Evolutionary conservation across 2,329 filamentous ascomycete genomes (phyloP), one percentile per base, ranked within the genome.

Genomic region (Chaetomium globosum): DNA sequence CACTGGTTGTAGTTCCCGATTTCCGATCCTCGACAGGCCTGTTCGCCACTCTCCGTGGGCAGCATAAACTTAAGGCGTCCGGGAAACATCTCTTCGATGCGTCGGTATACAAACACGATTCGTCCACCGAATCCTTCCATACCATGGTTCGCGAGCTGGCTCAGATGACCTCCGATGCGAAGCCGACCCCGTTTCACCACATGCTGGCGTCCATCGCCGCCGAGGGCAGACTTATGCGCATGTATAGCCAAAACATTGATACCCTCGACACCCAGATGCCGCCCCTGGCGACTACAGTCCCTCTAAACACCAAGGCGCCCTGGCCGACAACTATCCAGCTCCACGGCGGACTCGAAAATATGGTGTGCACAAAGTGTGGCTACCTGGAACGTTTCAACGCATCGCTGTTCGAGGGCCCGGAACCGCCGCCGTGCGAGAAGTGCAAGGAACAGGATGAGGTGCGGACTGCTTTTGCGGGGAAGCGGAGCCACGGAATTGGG

Each of bases 201-300:
- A 85, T 99, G 77, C 84, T 99, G 52, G 95, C 95, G 56, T 94
- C 93, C 3, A 83, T 99, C 26, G 92, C 94, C 4, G 85, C 91
- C 65, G 93, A 98, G 77, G 91, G 90, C 52, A 91, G 95, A 23
- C 80, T 99, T 28, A 82, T 97, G 74, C 91, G 95, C 52, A 84
- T 99, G 7, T 99, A 99, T 77, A 94, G 92, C 2, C 95, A 99
- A 75, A 99, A 99, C 72, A 94, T 99, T 39, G 95, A 99, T 78
- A 92, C 93, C 65, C 90, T 99, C 70, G 95, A 99, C 73, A 95
- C 92, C 0, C 86, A 87, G 8, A 84, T 99, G 77, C 81, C 87
- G 55, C 93, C 94, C 2, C 81, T 99, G 9, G 83, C 85, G 30
- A 98, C 95, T 0, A 84, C 85, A 59, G 88, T 97, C 1, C 95